Percentiles rank a stretch among this genome's conserved stretches.
Conservation (phyloP, 148 eudicot genomes). For the Rhododendron ferrugineum region DNA sequence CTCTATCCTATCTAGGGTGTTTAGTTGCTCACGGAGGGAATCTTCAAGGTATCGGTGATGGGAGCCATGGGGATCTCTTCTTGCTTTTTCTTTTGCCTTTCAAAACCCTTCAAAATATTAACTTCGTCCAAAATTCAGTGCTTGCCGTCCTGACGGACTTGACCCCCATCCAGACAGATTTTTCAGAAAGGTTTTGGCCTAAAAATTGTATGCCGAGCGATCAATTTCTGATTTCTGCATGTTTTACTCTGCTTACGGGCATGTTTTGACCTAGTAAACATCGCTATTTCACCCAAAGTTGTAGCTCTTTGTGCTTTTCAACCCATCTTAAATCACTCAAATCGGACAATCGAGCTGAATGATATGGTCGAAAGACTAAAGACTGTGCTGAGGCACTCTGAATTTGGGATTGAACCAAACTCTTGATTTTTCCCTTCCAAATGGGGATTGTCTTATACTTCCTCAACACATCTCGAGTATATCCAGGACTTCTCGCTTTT, state of each 20-base stretch:
- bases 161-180: not conserved
- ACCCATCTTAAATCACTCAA: not conserved
- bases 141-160: not conserved
- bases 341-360: not conserved
- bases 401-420: not conserved
- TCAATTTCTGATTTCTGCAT: too few relatives aligned
- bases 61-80: not conserved
- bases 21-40: not conserved
- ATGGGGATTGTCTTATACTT: not conserved
- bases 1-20: not conserved
- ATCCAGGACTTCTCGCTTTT: not conserved
- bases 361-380: not conserved
- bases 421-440: not conserved
- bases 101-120: not conserved
- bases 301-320: not conserved
- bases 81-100: not conserved
- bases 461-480: not conserved
- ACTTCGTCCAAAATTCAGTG: not conserved
- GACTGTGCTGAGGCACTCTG: not conserved
- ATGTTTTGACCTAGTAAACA: not conserved
- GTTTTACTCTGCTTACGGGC: too few relatives aligned
- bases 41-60: not conserved
- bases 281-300: not conserved
- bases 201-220: too few relatives aligned
- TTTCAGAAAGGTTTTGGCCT: not conserved